A percentile compares a stretch with the other conserved stretches of the same genome.
Conservation (phyloP, 805 yeast species). For the Debaryomyces prosopidis region DNA sequence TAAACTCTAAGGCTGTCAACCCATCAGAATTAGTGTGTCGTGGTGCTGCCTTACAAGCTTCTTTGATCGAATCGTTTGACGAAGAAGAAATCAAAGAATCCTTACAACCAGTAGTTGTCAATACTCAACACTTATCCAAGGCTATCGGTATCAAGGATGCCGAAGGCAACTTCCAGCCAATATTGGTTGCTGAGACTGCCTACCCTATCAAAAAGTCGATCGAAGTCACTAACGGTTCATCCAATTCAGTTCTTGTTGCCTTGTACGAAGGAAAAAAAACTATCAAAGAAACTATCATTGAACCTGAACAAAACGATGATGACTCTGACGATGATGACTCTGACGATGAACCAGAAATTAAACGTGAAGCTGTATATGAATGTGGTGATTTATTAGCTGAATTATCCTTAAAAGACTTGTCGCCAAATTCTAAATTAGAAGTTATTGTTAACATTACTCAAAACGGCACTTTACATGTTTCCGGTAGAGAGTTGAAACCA, state of each 20-base stretch:
- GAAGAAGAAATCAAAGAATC: conserved; percentile 81
- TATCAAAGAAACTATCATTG: conserved; percentile 78
- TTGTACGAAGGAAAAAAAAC: conserved; percentile 85
- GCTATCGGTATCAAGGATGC: conserved; percentile 83
- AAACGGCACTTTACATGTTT: conserved; percentile 63
- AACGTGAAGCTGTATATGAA: conserved; percentile 70
- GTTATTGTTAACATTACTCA: conserved; percentile 63
- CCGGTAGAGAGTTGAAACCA: conserved; percentile 65
- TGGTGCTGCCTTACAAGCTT: conserved; percentile 97
- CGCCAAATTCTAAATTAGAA: conserved; percentile 67
- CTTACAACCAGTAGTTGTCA: conserved; percentile 77
- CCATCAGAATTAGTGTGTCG: conserved; percentile 89
- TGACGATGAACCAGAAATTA: conserved; percentile 90
- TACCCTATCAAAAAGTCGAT: conserved; percentile 83
- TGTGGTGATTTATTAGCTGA: conserved; percentile 78
- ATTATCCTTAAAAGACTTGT: conserved; percentile 69
- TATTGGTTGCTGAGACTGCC: conserved; percentile 82
- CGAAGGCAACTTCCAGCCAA: conserved; percentile 68
- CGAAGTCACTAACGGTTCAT: conserved; percentile 61
- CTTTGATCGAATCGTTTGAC: conserved; percentile 77
- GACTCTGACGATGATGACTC: conserved; percentile 47
- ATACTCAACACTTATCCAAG: conserved; percentile 82
- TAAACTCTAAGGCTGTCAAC: conserved; percentile 74
- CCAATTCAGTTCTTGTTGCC: conserved; percentile 59
- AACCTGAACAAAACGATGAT: conserved; percentile 58